Evolutionary conservation across 345 rosid genomes (phyloP).

Genomic region (Corchorus olitorius): DNA sequence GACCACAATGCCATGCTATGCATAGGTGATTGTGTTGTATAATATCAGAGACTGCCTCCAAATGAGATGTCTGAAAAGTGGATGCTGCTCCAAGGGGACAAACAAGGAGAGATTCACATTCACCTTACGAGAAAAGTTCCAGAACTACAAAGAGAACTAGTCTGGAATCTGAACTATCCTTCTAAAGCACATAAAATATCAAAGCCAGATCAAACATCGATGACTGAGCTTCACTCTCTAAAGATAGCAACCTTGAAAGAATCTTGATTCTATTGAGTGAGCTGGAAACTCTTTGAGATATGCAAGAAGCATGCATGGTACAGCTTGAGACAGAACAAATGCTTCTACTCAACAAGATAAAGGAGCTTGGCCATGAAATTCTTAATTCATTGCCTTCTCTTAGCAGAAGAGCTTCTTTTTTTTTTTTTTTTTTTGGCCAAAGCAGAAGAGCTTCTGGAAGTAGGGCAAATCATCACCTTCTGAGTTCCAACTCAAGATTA

Average conservation of each 20-base stretch:
- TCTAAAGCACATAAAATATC: conserved; percentile 59
- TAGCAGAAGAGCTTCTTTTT: conserved; percentile 50
- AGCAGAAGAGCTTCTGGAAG: conserved; percentile 48
- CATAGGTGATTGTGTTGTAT: conserved; percentile 84
- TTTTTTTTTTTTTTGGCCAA: too few relatives aligned
- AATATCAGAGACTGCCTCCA: conserved; percentile 81
- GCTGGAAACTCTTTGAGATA: conserved; percentile 71
- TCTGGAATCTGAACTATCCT: conserved; percentile 55
- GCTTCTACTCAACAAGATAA: conserved; percentile 77
- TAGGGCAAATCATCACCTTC: conserved; percentile 17
- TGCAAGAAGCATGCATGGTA: conserved; percentile 72
- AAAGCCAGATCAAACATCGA: conserved; percentile 66
- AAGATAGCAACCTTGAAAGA: conserved; percentile 64
- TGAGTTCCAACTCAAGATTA: too few relatives aligned
- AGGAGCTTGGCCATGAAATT: conserved; percentile 88
- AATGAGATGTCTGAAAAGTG: conserved; percentile 84
- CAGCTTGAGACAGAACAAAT: conserved; percentile 90
- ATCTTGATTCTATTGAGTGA: conserved; percentile 60
- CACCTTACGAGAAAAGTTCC: conserved; percentile 79
- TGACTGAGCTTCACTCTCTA: conserved; percentile 57
- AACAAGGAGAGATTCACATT: conserved; percentile 79
- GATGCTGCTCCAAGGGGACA: conserved; percentile 98
- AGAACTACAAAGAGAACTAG: conserved; percentile 50
- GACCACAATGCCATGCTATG: conserved; percentile 85
- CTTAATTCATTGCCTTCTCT: conserved; percentile 51